Percentiles rank a stretch among this genome's conserved stretches.
These are phyloP conservation scores for Halophytophthora polymorphica DNA, from an alignment of 352 stramenopile species.

Conservation along the genomic window DNA sequence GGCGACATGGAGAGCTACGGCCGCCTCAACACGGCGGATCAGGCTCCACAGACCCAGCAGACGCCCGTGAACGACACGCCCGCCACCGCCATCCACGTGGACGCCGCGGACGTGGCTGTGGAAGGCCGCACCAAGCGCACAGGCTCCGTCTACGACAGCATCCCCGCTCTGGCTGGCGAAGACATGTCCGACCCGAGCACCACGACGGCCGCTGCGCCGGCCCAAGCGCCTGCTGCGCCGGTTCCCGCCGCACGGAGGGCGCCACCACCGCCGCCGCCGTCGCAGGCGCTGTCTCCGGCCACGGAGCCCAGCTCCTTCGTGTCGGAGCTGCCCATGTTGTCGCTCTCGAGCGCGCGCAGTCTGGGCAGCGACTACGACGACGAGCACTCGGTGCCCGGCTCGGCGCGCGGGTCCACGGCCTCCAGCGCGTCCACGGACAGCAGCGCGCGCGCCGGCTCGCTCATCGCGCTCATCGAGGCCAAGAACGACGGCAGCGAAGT, in stretches of 20 bases:
- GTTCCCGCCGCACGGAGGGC: conserved; percentile 21
- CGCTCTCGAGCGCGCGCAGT: conserved; percentile 18
- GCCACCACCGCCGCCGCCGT: conserved; percentile 8
- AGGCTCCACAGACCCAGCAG: conserved; percentile 2
- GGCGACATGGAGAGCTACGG: conserved; percentile 13
- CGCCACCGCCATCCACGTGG: conserved; percentile 25
- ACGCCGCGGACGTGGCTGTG: conserved; percentile 28
- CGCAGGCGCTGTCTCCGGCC: conserved; percentile 1
- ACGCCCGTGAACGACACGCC: conserved; percentile 22
- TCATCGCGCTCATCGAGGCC: conserved; percentile 36
- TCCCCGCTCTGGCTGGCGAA: conserved; percentile 24
- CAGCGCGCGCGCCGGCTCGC: conserved; percentile 24
- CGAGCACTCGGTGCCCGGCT: conserved; percentile 1
- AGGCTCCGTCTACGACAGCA: conserved; percentile 28
- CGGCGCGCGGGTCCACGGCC: conserved; percentile 19
- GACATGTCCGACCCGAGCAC: conserved; percentile 18
- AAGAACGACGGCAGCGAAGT: conserved; percentile 33
- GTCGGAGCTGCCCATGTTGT: conserved; percentile 23
- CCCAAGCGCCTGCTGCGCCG: conserved; percentile 2
- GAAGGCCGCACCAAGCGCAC: conserved; percentile 20
- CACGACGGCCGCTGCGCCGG: conserved; percentile 21
- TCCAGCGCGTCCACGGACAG: conserved; percentile 20
- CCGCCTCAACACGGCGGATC: neutral
- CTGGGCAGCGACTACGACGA: conserved; percentile 27
- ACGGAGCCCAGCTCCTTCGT: conserved; percentile 12